These are phyloP conservation scores for Emmonsiellopsis sp. DNA, from an alignment of 2,329 filamentous ascomycete species.

Conservation along the genomic window DNA sequence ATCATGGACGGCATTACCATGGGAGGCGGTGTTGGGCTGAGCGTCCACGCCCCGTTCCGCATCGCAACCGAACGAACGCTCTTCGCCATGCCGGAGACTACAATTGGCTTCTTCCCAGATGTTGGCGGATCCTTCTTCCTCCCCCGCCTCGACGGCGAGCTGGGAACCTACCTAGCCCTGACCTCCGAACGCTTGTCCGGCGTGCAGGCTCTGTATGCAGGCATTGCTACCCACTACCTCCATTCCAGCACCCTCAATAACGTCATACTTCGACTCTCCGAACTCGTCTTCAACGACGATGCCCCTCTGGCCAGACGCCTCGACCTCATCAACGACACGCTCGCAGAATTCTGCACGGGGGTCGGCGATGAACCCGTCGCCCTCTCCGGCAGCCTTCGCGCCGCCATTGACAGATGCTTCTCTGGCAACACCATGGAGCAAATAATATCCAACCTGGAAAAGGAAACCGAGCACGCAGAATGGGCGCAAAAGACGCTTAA, in stretches of 20 bases:
- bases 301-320: constrained; percentile 54
- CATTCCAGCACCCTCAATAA: constrained; percentile 77
- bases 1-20: constrained; percentile 98
- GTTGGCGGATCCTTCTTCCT: constrained; percentile 96
- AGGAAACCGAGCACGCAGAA: constrained; percentile 44
- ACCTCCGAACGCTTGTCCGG: constrained; percentile 78
- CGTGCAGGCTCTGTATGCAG: constrained; percentile 78
- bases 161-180: constrained; percentile 87
- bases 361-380: constrained; percentile 57
- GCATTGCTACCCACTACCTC: constrained; percentile 90
- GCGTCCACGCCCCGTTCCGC: constrained; percentile 87
- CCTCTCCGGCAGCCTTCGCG: constrained; percentile 60
- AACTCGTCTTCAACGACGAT: constrained; percentile 79
- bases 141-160: constrained; percentile 71
- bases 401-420: constrained; percentile 80
- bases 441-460: constrained; percentile 59
- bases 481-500: constrained; percentile 74
- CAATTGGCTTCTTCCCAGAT: constrained; percentile 96
- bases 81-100: constrained; percentile 98
- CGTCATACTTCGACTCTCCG: constrained; percentile 75
- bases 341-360: constrained; percentile 84
- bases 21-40: constrained; percentile 92
- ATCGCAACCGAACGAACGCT: constrained; percentile 93
- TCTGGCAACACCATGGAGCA: constrained; percentile 54
- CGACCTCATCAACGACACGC: constrained; percentile 68